Base-by-base conservation (phyloP, 192 early-diverging fungal species). In the Bifiguratus adelaidae region DNA sequence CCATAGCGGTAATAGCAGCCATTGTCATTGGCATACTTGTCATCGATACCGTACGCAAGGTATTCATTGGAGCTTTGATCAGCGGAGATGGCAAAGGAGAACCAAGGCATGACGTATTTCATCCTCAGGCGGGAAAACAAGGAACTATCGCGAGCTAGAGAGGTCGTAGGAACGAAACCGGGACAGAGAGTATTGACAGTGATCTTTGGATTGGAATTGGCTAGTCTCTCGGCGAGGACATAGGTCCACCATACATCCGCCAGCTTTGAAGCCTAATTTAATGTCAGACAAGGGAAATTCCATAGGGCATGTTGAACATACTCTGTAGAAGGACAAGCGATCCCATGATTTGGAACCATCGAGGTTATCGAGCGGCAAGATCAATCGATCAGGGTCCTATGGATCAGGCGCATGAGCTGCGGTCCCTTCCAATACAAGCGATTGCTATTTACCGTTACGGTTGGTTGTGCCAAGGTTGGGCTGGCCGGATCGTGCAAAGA, bases 361-460 rank as follows among this genome's bases (percentile, higher is more conserved):
- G 5, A 49, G 34, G n/a, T 49, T 49, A n/a, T 49, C 47, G 19
- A 49, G 47, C 18, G n/a, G n/a, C n/a, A n/a, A n/a, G n/a, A n/a
- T n/a, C n/a, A n/a, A n/a, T n/a, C n/a, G n/a, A n/a, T n/a, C n/a
- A n/a, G n/a, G n/a, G n/a, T n/a, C n/a, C n/a, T n/a, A n/a, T n/a
- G n/a, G n/a, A n/a, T n/a, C n/a, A n/a, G n/a, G n/a, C n/a, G n/a
- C n/a, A n/a, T n/a, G n/a, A n/a, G n/a, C n/a, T n/a, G n/a, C n/a
- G n/a, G n/a, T n/a, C n/a, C n/a, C n/a, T n/a, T n/a, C n/a, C n/a
- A n/a, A n/a, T n/a, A n/a, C n/a, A n/a, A n/a, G n/a, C n/a, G n/a
- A n/a, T n/a, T n/a, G n/a, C n/a, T n/a, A n/a, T n/a, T n/a, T n/a
- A n/a, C n/a, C n/a, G n/a, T n/a, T n/a, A n/a, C n/a, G n/a, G n/a